Evolutionary conservation across 352 stramenopile species (phyloP).

Genomic region (Pythium chondricola): DNA sequence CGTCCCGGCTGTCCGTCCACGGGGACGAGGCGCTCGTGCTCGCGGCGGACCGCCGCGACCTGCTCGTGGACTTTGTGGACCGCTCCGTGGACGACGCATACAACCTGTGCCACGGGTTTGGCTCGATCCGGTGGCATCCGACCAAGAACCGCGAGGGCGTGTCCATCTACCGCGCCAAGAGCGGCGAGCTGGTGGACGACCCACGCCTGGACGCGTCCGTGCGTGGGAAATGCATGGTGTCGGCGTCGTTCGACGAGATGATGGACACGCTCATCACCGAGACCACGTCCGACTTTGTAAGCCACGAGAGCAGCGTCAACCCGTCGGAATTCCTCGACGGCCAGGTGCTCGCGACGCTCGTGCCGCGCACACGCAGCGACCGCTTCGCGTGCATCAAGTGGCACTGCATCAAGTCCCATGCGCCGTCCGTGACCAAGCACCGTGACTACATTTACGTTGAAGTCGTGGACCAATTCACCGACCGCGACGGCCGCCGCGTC

Average conservation of each 20-base stretch:
- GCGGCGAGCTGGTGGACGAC: slow-evolving; percentile 39
- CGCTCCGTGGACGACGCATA: slow-evolving; percentile 73
- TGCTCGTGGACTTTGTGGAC: slow-evolving; percentile 73
- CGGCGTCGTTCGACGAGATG: slow-evolving; percentile 67
- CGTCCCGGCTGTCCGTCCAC: slow-evolving; percentile 3
- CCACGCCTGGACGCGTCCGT: slow-evolving; percentile 61
- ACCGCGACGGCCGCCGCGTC: slow-evolving; percentile 49
- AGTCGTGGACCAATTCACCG: slow-evolving; percentile 71
- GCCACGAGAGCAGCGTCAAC: slow-evolving; percentile 59
- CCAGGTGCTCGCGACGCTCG: slow-evolving; percentile 65
- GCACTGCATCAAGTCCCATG: slow-evolving; percentile 68
- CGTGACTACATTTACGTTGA: slow-evolving; percentile 83
- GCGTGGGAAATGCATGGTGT: slow-evolving; percentile 65
- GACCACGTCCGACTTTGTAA: slow-evolving; percentile 52
- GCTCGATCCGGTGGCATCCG: slow-evolving; percentile 63
- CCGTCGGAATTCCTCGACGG: slow-evolving; percentile 73
- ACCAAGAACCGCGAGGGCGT: slow-evolving; percentile 60
- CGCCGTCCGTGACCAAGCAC: slow-evolving; percentile 66
- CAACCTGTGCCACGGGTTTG: slow-evolving; percentile 73
- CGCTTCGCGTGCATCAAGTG: slow-evolving; percentile 81
- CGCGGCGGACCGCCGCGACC: slow-evolving; percentile 27
- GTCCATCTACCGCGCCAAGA: slow-evolving; percentile 58
- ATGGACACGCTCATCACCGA: slow-evolving; percentile 75
- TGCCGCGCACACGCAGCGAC: slow-evolving; percentile 50
- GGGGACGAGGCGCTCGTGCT: slow-evolving; percentile 12